phyloP scores from a whole-genome alignment of 108 stramenopile genomes.

The Pseudonitzschia multistriata region DNA sequence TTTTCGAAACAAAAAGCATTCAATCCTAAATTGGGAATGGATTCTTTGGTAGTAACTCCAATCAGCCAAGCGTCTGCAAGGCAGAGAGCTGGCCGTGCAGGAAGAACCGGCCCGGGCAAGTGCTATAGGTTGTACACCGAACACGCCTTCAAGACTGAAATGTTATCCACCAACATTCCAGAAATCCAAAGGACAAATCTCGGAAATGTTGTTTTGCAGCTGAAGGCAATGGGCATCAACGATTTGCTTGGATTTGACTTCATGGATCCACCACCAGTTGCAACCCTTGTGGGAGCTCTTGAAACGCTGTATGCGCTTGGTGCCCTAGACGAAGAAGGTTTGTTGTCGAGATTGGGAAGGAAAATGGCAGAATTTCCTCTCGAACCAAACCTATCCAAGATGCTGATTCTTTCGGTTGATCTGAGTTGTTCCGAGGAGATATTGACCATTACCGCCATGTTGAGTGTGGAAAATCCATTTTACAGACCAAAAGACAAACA shows the following conservation, averaged over 20 bases:
- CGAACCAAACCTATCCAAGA: conserved; percentile 93
- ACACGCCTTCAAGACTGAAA: conserved; percentile 88
- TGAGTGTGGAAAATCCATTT: conserved; percentile 97
- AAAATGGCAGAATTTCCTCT: conserved; percentile 99
- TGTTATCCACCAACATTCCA: conserved; percentile 92
- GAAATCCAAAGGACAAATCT: conserved; percentile 97
- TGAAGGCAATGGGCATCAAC: conserved; percentile 97
- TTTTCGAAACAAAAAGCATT: conserved; percentile 97
- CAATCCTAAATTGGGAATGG: conserved; percentile 98
- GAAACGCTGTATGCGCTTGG: conserved; percentile 94
- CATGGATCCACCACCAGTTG: conserved; percentile 98
- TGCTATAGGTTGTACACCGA: conserved; percentile 98
- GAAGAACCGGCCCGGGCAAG: conserved; percentile 97
- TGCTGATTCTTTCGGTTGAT: conserved; percentile 93
- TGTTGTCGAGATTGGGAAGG: conserved; percentile 89
- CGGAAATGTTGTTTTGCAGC: conserved; percentile 93
- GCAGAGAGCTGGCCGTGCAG: conserved; percentile 94
- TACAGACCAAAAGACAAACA: conserved; percentile 98
- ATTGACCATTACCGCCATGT: conserved; percentile 94
- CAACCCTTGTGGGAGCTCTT: conserved; percentile 95
- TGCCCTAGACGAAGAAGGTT: conserved; percentile 96
- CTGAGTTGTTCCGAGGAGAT: conserved; percentile 98
- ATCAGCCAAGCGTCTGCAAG: conserved; percentile 95
- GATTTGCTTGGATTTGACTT: conserved; percentile 98
- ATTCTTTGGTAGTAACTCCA: conserved; percentile 95